These are phyloP conservation scores for Zea luxurians DNA, from an alignment of 176 grass and related monocot species.

Conservation along the genomic window DNA sequence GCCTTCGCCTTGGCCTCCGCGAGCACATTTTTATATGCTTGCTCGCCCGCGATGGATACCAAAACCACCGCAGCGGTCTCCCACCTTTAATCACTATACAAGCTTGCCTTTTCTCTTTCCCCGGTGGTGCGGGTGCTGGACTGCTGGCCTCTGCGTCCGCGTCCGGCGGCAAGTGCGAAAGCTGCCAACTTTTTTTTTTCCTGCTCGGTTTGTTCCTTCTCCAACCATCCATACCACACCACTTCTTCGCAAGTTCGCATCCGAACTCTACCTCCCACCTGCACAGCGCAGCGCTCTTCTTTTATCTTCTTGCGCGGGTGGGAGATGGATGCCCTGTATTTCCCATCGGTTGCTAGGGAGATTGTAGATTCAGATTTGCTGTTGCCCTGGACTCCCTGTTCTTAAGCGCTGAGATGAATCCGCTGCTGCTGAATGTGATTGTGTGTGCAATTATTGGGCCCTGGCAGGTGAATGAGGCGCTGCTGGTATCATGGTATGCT, in stretches of 20 bases:
- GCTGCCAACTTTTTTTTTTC: conserved; percentile 42
- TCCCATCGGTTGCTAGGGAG: not conserved
- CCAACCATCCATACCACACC: not conserved
- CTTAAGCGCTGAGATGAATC: not conserved
- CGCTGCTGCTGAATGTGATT: conserved; percentile 18
- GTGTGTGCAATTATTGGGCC: conserved; percentile 37
- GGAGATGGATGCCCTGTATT: not conserved
- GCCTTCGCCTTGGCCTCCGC: not conserved
- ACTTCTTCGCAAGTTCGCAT: not conserved
- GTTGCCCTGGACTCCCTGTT: not conserved
- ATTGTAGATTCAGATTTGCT: conserved; percentile 50
- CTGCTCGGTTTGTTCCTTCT: conserved; percentile 27
- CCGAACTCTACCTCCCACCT: not conserved
- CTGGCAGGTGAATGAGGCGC: conserved; percentile 39
- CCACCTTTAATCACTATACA: not conserved
- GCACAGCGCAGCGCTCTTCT: too few species aligned
- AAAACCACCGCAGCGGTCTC: conserved; percentile 9
- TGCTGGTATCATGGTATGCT: conserved; percentile 51
- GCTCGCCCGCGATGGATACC: not conserved
- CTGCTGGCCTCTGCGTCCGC: conserved; percentile 1
- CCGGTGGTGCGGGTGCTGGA: not conserved
- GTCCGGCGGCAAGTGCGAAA: conserved; percentile 47
- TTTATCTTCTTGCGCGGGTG: not conserved
- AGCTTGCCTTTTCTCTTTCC: not conserved
- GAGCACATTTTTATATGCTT: not conserved